Evolutionary conservation across 345 rosid genomes (phyloP), one percentile per base, ranked within the genome.

Genomic region (Arabis hirsuta): DNA sequence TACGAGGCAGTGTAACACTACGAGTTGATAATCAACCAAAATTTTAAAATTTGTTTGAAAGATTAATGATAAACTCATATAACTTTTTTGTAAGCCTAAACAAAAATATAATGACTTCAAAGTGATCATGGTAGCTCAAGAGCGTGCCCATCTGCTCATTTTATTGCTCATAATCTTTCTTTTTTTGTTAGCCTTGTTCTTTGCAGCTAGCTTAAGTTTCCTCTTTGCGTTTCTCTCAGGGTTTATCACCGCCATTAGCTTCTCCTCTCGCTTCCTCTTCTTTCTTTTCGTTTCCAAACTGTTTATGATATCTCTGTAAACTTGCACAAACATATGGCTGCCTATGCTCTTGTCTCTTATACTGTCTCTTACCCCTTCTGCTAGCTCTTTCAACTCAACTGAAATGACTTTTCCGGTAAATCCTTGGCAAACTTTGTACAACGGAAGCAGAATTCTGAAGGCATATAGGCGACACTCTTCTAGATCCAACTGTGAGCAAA

Each of bases 391-490:
- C 70, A 80, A 13, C 60, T 85, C 82, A 67, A 85, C 94, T 83
- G 85, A 41, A 44, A 92, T 76, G 59, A 76, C 79, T 79, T 84
- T 90, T 55, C 96, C 96, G 3, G 96, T 71, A 75, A 77, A 85
- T 61, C 89, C 92, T 83, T 92, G 90, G 42, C 82, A 84, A 22
- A 92, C 83, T 88, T 92, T 92, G 77, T 84, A 90, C 62, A 88
- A 45, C 0, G 94, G 90, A 10, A 86, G 70, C 62, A 92, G 75
- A 77, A 92, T 84, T 54, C 68, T 79, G 39, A 31, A 67, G 50
- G 84, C 92, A 44, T 84, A 84, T 13, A 32, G 80, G 72, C 59
- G 63, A 9, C 77, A 81, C 59, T 83, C 81, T 26, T 80, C 87
- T 55, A 60, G 81, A 61, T 47, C 65, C 47, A 88, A 65, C 67